Evolutionary conservation across 2,329 filamentous ascomycete species (phyloP).

Genomic region (Stagonosporopsis cucurbitacearum): DNA sequence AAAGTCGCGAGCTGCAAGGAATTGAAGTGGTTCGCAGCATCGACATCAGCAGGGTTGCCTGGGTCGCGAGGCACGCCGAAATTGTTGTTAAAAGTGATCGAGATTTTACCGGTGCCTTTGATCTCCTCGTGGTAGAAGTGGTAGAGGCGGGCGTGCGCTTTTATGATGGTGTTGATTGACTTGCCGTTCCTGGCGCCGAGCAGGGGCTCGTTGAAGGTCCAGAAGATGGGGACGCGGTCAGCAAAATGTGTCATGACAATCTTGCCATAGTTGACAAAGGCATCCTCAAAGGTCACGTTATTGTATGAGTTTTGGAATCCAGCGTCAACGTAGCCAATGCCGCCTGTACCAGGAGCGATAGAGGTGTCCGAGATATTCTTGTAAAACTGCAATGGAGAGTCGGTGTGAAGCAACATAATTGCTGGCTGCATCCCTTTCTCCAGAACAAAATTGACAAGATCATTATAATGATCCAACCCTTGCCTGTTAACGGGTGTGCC

Average conservation of each 20-base stretch:
- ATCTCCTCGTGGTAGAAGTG: slow-evolving; percentile 63
- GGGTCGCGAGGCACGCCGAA: slow-evolving; percentile 47
- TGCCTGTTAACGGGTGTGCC: slow-evolving; percentile 60
- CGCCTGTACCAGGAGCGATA: slow-evolving; percentile 28
- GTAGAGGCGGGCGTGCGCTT: slow-evolving; percentile 58
- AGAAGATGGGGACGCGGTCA: slow-evolving; percentile 60
- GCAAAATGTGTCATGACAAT: slow-evolving; percentile 60
- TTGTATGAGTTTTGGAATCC: slow-evolving; percentile 50
- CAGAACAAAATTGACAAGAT: slow-evolving; percentile 59
- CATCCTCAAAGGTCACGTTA: slow-evolving; percentile 57
- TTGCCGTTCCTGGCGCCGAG: slow-evolving; percentile 52
- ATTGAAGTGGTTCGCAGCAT: slow-evolving; percentile 55
- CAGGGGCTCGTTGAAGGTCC: slow-evolving; percentile 62
- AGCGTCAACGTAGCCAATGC: slow-evolving; percentile 36
- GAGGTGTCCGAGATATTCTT: slow-evolving; percentile 39
- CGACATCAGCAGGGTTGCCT: slow-evolving; percentile 52
- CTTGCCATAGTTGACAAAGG: slow-evolving; percentile 62
- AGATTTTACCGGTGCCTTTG: slow-evolving; percentile 58
- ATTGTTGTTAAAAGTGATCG: slow-evolving; percentile 57
- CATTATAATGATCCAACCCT: slow-evolving; percentile 61
- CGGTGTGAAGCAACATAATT: slow-evolving; percentile 60
- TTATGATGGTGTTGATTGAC: slow-evolving; percentile 45
- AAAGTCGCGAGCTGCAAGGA: slow-evolving; percentile 55
- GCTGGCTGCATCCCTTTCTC: slow-evolving; percentile 59
- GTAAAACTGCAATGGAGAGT: slow-evolving; percentile 55